These are phyloP conservation scores for Hortiboletus flavorubellus DNA, from an alignment of 768 basidiomycete species.

Conservation along the genomic window DNA sequence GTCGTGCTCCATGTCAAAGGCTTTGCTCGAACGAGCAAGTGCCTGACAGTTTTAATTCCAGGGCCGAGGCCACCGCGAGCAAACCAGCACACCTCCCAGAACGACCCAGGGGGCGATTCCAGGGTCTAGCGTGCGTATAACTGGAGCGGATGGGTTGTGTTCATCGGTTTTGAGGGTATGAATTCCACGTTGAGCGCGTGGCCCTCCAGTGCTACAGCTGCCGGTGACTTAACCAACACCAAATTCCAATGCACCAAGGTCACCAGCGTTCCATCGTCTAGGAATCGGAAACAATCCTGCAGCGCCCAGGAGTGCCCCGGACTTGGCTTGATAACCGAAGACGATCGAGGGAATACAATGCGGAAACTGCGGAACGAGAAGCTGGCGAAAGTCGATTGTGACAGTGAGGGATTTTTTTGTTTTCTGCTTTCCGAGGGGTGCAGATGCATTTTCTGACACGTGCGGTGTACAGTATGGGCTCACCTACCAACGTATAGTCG, in stretches of 20 bases:
- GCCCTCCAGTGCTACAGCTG: background rate
- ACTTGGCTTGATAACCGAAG: slow-evolving; percentile 10
- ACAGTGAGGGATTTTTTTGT: background rate
- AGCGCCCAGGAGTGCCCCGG: slow-evolving; percentile 4
- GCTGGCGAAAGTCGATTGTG: background rate
- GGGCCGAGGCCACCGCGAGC: background rate
- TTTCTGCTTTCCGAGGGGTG: background rate
- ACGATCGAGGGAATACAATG: background rate
- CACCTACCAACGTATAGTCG: slow-evolving; percentile 1
- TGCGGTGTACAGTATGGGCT: background rate
- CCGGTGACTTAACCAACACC: too few relatives aligned
- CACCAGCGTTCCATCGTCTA: background rate
- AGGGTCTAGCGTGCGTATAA: background rate
- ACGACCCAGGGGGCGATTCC: background rate
- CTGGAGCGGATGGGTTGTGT: background rate
- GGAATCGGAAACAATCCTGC: background rate
- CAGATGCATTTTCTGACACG: slow-evolving; percentile 3
- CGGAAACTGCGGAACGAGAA: background rate
- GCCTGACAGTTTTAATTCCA: too few relatives aligned
- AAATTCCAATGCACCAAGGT: too few relatives aligned
- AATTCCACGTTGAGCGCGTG: background rate
- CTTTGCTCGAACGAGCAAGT: too few relatives aligned
- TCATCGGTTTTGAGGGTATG: background rate
- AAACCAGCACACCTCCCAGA: background rate
- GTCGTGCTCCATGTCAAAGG: background rate